Conservation (phyloP, 352 stramenopile genomes). For the Phytophthora pinifolia region DNA sequence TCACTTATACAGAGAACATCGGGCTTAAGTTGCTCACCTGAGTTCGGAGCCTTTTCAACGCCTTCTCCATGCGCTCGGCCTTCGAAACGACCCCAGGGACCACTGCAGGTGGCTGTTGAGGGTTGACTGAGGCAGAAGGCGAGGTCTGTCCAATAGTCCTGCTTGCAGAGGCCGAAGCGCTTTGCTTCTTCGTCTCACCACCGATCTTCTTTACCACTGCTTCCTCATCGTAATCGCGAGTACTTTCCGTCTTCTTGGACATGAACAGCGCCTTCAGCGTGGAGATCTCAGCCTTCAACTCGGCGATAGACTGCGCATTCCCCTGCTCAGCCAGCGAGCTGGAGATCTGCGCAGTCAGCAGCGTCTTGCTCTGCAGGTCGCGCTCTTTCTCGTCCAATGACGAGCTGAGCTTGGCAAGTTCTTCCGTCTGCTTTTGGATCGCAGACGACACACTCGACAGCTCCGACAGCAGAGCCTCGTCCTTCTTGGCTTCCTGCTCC, state of each 20-base stretch:
- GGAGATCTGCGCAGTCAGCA: constrained; percentile 46
- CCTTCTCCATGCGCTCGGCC: constrained; percentile 44
- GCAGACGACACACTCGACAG: constrained; percentile 50
- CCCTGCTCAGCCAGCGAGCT: constrained; percentile 51
- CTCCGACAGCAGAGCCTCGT: constrained; percentile 45
- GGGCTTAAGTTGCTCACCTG: constrained; percentile 33
- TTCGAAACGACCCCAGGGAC: constrained; percentile 22
- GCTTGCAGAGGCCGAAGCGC: not conserved
- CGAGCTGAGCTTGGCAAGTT: constrained; percentile 56
- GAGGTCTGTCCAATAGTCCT: not conserved
- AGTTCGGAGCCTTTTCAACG: constrained; percentile 50
- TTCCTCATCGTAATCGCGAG: not conserved
- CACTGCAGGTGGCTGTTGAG: constrained; percentile 15
- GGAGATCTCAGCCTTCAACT: constrained; percentile 67
- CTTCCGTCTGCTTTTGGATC: constrained; percentile 67
- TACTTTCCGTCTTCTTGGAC: constrained; percentile 25
- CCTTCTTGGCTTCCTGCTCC: constrained; percentile 50
- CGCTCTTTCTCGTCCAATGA: constrained; percentile 60
- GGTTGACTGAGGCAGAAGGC: not conserved
- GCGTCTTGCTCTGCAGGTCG: constrained; percentile 45
- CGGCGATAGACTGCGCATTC: constrained; percentile 59
- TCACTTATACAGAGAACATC: not conserved
- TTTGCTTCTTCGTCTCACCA: constrained; percentile 11
- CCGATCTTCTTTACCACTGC: constrained; percentile 2
- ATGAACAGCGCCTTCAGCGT: constrained; percentile 64